Evolutionary conservation across 1,284 basidiomycete species (phyloP).

Genomic region (Sanghuangporus baumii): DNA sequence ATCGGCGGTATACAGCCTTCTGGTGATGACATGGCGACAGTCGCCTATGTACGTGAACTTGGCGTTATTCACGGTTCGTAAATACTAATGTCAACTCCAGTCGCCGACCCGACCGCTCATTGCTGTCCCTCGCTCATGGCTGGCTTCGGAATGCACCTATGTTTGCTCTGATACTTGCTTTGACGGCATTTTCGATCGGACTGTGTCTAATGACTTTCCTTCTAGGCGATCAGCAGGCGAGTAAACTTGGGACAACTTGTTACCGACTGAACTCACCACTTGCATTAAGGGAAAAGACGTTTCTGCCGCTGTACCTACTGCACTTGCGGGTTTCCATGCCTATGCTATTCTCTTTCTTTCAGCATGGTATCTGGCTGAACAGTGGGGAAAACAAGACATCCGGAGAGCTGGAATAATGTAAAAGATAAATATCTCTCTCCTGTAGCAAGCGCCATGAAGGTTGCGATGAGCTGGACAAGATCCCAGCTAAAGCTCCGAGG

Average conservation of each 20-base stretch:
- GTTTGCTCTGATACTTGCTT: background rate
- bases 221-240: background rate
- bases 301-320: background rate
- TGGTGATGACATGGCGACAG: conserved; percentile 9
- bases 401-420: background rate
- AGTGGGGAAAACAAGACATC: background rate
- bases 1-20: conserved; percentile 5
- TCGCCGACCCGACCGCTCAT: background rate
- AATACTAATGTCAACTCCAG: background rate
- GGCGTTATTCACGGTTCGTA: background rate
- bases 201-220: background rate
- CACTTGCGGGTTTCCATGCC: background rate
- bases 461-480: background rate
- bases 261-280: background rate
- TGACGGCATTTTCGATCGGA: background rate
- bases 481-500: too few relatives aligned
- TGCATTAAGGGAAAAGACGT: background rate
- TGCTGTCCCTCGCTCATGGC: background rate
- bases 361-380: background rate
- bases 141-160: conserved; percentile 1
- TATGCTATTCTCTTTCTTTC: background rate
- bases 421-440: background rate
- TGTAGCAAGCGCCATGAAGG: background rate
- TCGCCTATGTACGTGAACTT: background rate
- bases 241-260: background rate